Base-by-base conservation (phyloP, 2,329 filamentous ascomycete genomes). In the Herpotrichia juniperi region DNA sequence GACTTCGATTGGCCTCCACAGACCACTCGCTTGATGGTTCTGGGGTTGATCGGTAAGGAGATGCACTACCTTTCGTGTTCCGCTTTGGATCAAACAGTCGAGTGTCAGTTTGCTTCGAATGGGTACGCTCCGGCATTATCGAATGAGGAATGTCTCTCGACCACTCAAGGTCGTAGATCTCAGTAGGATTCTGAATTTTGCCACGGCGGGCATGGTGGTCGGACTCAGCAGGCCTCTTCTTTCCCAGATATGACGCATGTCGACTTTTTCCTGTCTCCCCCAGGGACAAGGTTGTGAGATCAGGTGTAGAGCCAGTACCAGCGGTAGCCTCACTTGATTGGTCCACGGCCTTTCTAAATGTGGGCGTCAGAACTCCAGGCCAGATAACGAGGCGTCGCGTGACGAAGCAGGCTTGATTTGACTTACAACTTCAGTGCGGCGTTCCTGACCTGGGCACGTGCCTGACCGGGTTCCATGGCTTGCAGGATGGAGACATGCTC, bases 201-300 rank as follows among this genome's bases (percentile, higher is more conserved):
- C 59, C 62, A 40, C 60, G 59, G 8, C 60, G 59, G n/a, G 58
- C 58, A 37, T 59, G 56, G 2, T 64, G 53, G 2, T 71, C 68
- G 1, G 58, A 51, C 2, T 71, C 66, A 21, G 69, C 68, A 4
- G 61, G 63, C 10, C 69, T 57, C 48, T 73, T 72, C 42, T 56
- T 68, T 5, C 61, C 58, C 2, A 58, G 61, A 2, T 50, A 53
- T 14, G 68, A 65, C 1, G 65, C 58, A 9, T 59, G 60, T 6
- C 53, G 58, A 4, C 58, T 55, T 46, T 57, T 67, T 2, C 21
- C 57, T 19, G 61, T 25, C 14, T 64, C 64, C 10, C 25, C 39
- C 22, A 74, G 49, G 10, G 63, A 65, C 7, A 74, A 56, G 9
- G 48, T 52, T 19, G 57, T 66, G 21, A 74, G 56, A 42, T 74